Evolutionary conservation across 441 rosid species (phyloP).

Genomic region (Erodium trifolium): DNA sequence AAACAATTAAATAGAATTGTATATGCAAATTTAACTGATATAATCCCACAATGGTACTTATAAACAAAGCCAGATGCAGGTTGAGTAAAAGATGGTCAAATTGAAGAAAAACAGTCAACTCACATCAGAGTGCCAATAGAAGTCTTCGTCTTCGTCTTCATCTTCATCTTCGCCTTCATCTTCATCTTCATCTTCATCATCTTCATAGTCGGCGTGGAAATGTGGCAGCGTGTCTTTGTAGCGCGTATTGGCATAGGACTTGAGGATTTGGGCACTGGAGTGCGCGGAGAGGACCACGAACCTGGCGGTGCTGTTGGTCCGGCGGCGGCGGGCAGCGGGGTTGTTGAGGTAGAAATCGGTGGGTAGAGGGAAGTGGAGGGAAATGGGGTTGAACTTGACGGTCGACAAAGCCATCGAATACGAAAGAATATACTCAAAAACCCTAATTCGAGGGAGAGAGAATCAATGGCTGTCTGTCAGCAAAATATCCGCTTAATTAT

Average conservation of each 20-base stretch:
- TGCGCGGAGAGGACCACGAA: constrained; percentile 47
- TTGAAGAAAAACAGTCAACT: constrained; percentile 20
- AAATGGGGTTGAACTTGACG: neutral
- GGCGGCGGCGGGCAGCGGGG: too few relatives aligned
- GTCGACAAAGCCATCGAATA: neutral
- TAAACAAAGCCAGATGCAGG: neutral
- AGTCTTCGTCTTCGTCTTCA: constrained; percentile 27
- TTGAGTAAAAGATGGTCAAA: neutral
- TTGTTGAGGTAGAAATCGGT: neutral
- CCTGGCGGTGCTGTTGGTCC: constrained; percentile 3
- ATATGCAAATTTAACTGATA: too few relatives aligned
- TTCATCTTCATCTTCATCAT: constrained; percentile 35
- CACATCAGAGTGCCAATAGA: constrained; percentile 48
- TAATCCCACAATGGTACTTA: too few relatives aligned
- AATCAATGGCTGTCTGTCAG: too few relatives aligned
- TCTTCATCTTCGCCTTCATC: constrained; percentile 30
- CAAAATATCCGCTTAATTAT: too few relatives aligned
- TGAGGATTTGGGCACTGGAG: constrained; percentile 70
- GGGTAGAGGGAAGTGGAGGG: neutral
- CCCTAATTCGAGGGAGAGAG: neutral
- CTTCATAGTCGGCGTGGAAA: constrained; percentile 15
- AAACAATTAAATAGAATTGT: neutral
- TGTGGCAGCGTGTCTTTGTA: constrained; percentile 22
- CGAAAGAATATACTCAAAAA: neutral
- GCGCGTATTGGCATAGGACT: constrained; percentile 56